Conservation (phyloP, 2,329 filamentous ascomycete genomes). For the Verticillium nubilum region DNA sequence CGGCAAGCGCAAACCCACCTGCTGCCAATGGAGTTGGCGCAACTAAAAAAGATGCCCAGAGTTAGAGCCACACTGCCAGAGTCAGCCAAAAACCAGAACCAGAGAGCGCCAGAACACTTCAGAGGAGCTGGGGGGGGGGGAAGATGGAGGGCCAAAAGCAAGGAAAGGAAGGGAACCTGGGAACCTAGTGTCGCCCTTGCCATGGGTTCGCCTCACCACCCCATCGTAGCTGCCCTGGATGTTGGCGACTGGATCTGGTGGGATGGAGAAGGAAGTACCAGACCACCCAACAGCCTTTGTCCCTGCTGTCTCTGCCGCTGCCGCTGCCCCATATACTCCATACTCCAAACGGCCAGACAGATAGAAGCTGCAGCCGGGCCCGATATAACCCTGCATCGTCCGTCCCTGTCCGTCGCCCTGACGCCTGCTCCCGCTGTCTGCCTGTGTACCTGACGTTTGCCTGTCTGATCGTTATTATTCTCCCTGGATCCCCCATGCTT, state of each 20-base stretch:
- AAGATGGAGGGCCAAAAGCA: not conserved
- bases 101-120: too few relatives aligned
- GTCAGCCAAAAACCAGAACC: too few relatives aligned
- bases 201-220: not conserved
- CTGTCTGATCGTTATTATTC: not conserved
- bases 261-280: not conserved
- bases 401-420: not conserved
- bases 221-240: not conserved
- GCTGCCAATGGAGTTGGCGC: not conserved
- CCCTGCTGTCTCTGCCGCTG: not conserved
- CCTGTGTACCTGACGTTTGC: not conserved
- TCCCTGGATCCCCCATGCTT: not conserved
- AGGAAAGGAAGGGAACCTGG: not conserved
- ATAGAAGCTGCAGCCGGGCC: not conserved
- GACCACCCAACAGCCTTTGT: not conserved
- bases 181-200: not conserved
- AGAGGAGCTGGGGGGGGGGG: not conserved
- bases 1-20: not conserved
- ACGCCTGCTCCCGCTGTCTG: not conserved
- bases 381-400: not conserved
- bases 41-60: not conserved
- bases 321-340: not conserved
- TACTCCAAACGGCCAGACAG: not conserved
- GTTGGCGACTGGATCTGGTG: too few relatives aligned
- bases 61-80: too few relatives aligned